Evolutionary conservation across 2,329 filamentous ascomycete species (phyloP).

Genomic region (Aspergillus brasiliensis): DNA sequence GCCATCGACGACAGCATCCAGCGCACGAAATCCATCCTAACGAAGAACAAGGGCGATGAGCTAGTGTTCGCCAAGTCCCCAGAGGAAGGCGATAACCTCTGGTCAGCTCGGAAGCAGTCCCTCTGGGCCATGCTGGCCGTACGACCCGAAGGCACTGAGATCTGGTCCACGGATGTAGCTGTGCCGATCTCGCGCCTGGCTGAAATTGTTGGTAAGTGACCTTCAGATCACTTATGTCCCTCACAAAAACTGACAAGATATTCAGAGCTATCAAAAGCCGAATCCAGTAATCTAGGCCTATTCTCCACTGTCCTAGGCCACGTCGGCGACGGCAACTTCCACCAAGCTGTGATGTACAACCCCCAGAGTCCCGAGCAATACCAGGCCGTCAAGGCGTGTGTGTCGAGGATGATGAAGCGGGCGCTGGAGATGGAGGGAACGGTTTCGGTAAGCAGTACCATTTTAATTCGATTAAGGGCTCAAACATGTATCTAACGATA

Average conservation of each 20-base stretch:
- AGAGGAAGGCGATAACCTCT: slow-evolving; percentile 54
- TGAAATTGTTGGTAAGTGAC: slow-evolving; percentile 56
- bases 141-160: slow-evolving; percentile 53
- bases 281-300: slow-evolving; percentile 78
- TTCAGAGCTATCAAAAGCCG: slow-evolving; percentile 77
- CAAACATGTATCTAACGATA: background rate
- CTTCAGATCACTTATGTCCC: too few relatives aligned
- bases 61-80: slow-evolving; percentile 56
- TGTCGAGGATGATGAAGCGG: slow-evolving; percentile 81
- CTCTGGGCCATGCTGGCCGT: slow-evolving; percentile 60
- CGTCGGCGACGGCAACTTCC: slow-evolving; percentile 89
- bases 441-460: slow-evolving; percentile 69
- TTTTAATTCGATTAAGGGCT: too few relatives aligned
- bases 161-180: slow-evolving; percentile 63
- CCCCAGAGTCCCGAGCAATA: slow-evolving; percentile 66
- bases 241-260: background rate
- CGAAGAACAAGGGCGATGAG: slow-evolving; percentile 33
- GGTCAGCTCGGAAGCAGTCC: slow-evolving; percentile 59
- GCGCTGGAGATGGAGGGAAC: slow-evolving; percentile 90
- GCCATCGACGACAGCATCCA: slow-evolving; percentile 70
- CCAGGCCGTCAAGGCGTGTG: slow-evolving; percentile 73
- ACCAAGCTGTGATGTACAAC: slow-evolving; percentile 86
- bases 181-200: slow-evolving; percentile 59
- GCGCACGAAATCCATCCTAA: slow-evolving; percentile 62
- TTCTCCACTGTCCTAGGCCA: slow-evolving; percentile 86